Conservation (phyloP, 108 stramenopile species). For the Cafeteria roenbergensis region DNA sequence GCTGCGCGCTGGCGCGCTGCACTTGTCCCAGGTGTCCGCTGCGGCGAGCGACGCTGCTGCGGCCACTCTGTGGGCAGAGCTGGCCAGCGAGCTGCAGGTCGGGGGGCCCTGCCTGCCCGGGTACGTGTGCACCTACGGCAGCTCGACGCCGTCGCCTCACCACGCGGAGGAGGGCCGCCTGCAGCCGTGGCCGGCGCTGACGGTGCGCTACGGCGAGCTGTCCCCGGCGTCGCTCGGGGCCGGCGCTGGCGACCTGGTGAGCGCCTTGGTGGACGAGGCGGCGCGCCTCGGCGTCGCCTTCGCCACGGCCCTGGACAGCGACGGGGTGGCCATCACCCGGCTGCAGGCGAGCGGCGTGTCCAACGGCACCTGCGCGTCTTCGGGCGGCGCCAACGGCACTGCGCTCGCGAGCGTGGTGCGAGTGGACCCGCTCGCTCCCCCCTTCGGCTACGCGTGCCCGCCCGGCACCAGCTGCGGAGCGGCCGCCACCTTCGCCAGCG, state of each 20-base stretch:
- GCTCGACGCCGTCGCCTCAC: background rate
- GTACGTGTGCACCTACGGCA: background rate
- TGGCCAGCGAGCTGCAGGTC: too few relatives aligned
- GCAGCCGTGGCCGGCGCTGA: background rate
- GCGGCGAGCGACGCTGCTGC: too few relatives aligned
- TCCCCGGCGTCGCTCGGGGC: too few relatives aligned
- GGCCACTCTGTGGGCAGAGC: too few relatives aligned
- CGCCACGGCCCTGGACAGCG: too few relatives aligned
- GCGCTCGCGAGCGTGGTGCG: too few relatives aligned
- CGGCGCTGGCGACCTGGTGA: too few relatives aligned
- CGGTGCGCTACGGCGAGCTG: background rate
- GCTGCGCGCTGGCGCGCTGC: too few relatives aligned
- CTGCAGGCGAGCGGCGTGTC: background rate
- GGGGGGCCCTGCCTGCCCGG: background rate
- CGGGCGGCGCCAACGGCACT: background rate
- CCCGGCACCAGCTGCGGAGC: background rate
- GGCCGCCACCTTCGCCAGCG: background rate
- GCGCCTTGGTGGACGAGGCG: too few relatives aligned
- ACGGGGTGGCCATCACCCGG: conserved; percentile 16
- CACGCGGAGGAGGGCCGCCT: background rate
- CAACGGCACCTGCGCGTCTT: background rate
- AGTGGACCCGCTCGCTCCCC: background rate
- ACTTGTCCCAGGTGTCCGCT: too few relatives aligned
- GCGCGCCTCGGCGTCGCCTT: too few relatives aligned
- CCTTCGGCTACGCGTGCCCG: background rate